Base-by-base conservation (phyloP, 2,329 filamentous ascomycete species). In the Neofusicoccum sp. region DNA sequence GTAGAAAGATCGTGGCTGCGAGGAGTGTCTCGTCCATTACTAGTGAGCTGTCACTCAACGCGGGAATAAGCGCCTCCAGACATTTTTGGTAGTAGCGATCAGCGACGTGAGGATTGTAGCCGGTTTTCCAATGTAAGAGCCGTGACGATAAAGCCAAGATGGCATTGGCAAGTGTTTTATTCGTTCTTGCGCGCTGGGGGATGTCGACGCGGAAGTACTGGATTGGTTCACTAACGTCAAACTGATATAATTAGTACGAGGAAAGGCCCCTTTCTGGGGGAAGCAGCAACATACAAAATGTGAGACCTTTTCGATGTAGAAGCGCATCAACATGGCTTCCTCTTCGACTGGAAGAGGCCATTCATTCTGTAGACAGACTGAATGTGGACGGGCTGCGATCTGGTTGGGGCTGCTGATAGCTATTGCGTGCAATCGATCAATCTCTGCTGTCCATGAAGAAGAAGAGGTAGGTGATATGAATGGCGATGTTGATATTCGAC, bases 121-220 rank as follows among this genome's bases (percentile, higher is more conserved):
- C 64, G 1, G 69, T 68, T 7, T 71, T 77, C 4, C 73, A 71
- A 61, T 75, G 77, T 8, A 78, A 66, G 59, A 77, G 75, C 28
- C 75, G 74, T 20, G 76, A 75, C 30, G 75, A 77, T 26, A 78
- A 62, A n/a, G 76, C 75, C 59, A 78, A 65, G 28, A 78, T 74
- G 24, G 76, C 75, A 44, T 78, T 76, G 69, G 76, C 75, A 24
- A 78, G 49, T 6, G 73, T 75, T 57, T 70, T 73, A 51, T 73
- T 73, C 26, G 70, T 70, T 62, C 72, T 72, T 12, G 72, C 71
- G 58, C 69, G 65, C 30, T 73, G 71, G 4, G 73, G 71, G n/a
- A 74, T 69, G 56, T 73, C 68, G 8, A 69, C 67, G 3, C 67
- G 66, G 57, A 74, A 74, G 38, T 74, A 71, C 24, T 68, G 66